Percentiles rank a stretch among this genome's conserved stretches.
phyloP scores from a whole-genome alignment of 2,329 filamentous ascomycete genomes.

The Colletotrichum gigasporum region DNA sequence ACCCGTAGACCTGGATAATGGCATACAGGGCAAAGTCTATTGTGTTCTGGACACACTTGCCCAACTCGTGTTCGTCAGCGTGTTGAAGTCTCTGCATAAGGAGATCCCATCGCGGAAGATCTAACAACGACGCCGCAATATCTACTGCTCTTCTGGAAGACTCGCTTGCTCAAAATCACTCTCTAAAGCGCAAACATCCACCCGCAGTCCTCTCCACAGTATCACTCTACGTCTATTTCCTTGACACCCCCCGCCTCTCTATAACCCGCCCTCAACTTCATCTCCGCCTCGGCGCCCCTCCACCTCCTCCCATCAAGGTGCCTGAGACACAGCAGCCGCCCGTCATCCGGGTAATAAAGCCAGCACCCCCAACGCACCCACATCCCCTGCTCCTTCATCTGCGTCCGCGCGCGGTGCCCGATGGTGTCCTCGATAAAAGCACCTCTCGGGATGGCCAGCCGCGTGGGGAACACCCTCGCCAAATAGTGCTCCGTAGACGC shows the following conservation, averaged over 20 bases:
- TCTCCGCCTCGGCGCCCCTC: constrained; percentile 49
- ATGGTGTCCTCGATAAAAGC: constrained; percentile 67
- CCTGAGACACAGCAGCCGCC: constrained; percentile 54
- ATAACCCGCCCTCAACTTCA: constrained; percentile 25
- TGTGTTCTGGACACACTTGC: no score
- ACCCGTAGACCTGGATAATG: no score
- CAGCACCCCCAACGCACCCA: constrained; percentile 65
- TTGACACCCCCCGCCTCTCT: background rate
- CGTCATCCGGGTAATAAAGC: constrained; percentile 62
- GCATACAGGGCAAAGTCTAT: no score
- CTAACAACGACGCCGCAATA: no score
- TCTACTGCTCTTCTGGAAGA: no score
- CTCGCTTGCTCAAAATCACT: no score
- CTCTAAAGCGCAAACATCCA: no score
- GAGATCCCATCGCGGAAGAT: no score
- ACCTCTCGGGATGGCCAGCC: constrained; percentile 59
- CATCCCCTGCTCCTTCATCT: constrained; percentile 61
- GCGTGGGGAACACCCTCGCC: constrained; percentile 56
- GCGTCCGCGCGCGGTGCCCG: constrained; percentile 61
- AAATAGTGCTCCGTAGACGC: constrained; percentile 60
- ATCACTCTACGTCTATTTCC: background rate
- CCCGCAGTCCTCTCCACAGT: no score
- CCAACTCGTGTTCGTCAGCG: no score
- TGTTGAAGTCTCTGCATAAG: no score
- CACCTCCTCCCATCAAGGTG: constrained; percentile 63